Evolutionary conservation across 1,284 basidiomycete species (phyloP), one percentile per base, ranked within the genome.

Genomic region (Lentinula novae-zelandiae): DNA sequence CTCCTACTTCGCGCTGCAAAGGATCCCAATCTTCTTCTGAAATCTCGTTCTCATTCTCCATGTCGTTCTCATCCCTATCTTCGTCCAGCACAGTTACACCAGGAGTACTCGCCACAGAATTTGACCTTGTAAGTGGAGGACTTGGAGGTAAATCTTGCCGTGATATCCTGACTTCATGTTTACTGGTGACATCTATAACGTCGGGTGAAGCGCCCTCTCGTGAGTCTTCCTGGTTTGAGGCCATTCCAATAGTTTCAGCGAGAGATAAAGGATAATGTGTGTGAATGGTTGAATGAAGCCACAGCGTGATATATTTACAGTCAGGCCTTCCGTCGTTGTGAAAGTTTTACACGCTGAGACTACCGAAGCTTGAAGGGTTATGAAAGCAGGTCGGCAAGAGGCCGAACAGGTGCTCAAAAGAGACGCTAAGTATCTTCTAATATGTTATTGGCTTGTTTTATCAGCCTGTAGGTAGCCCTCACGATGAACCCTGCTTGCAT

Each of bases 71-170:
- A 20, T 46, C 17, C 9, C 5, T 9, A 20, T 46, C 44, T 20
- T 49, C 53, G 20, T 36, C 13, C 20, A 33, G 3, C 44, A 22
- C 20, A 22, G n/a, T n/a, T 7, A 33, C 50, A 44, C 39, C 50
- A 22, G 38, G 27, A 31, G 34, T 20, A 40, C 57, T 58, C 27
- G 20, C 33, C n/a, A 34, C 27, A 34, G 60, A 55, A 10, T 57
- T 57, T n/a, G 60, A 51, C 54, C 54, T 57, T 7, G 54, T 57
- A 17, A 57, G 40, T 1, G 60, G 54, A n/a, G 53, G 54, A 36
- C 60, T 61, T 17, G 48, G 48, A 39, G 53, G 59, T 17, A 36
- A 31, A 27, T 52, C 54, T 36, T 56, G 60, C 20, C 17, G 38
- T 15, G 48, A 52, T 44, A 57, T 50, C 9, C 54, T 39, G 31